Evolutionary conservation across 1,284 basidiomycete species (phyloP), one percentile per base, ranked within the genome.

Genomic region (Ceratorhiza oryzae-sativae): DNA sequence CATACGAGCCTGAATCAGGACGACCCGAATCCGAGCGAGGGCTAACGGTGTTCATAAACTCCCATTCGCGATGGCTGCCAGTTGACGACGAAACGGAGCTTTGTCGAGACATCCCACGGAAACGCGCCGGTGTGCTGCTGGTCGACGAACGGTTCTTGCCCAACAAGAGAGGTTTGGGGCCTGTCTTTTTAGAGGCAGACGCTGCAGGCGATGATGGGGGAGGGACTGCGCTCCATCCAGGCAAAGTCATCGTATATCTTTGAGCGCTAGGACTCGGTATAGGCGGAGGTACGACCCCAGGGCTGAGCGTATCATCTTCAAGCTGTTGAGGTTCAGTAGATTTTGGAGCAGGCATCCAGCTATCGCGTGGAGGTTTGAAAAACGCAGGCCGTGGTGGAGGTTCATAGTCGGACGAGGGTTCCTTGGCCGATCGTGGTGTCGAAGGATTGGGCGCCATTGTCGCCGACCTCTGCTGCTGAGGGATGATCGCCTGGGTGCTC

Each of bases 151-250:
- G 67, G 23, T 48, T 55, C 32, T 70, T 74, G 27, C 73, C 73
- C 18, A 74, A 60, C 67, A 72, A 34, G n/a, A 74, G 72, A 13
- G 67, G 73, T 23, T 72, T 71, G 15, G 73, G 73, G 18, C 71
- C 72, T 3, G 70, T 55, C 18, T 70, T 71, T 23, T 58, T 70
- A 6, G 65, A n/a, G n/a, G 51, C 32, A 30, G 71, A 23, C 25
- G 67, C 18, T 51, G 67, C 15, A 42, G 68, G 39, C 20, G 65
- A 46, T 25, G 72, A 55, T 23, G 58, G 60, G n/a, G 58, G 67
- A 34, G 56, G 55, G 13, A 70, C 30, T 9, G 55, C 49, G 39
- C 61, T 55, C 73, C 72, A 74, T 25, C 46, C 72, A 41, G 46
- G 72, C 34, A 42, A 71, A 42, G 60, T 72, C 73, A 62, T 67